Percentiles rank a stretch among this genome's conserved stretches.
These are phyloP conservation scores for Groenewaldozyma sp. DNA, from an alignment of 1,139 yeast genomes.

Conservation along the genomic window DNA sequence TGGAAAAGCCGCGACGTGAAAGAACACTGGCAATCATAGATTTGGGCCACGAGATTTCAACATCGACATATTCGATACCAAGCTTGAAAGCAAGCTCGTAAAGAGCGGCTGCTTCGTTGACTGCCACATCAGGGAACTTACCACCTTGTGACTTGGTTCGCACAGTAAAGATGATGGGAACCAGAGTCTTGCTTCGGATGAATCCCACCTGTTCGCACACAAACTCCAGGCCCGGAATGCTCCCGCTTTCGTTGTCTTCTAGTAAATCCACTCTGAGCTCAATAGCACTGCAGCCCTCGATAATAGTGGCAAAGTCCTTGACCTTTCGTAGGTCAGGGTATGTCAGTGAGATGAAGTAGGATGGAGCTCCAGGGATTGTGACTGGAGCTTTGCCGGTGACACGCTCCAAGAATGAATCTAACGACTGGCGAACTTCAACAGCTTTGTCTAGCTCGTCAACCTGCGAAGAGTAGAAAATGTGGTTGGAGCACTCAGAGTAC, in stretches of 20 bases:
- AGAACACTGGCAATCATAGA: slow-evolving; percentile 31
- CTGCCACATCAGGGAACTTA: slow-evolving; percentile 50
- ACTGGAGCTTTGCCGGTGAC: slow-evolving; percentile 50
- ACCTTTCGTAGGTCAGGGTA: slow-evolving; percentile 38
- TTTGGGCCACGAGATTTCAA: slow-evolving; percentile 43
- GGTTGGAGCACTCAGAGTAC: slow-evolving; percentile 76
- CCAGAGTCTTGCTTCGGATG: slow-evolving; percentile 51
- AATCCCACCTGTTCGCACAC: slow-evolving; percentile 69
- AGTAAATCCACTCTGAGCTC: slow-evolving; percentile 76
- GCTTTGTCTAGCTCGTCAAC: slow-evolving; percentile 52
- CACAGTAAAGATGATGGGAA: slow-evolving; percentile 77
- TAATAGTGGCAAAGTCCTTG: slow-evolving; percentile 42
- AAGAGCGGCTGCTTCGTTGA: slow-evolving; percentile 41
- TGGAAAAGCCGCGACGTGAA: slow-evolving; percentile 48
- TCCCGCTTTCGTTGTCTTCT: slow-evolving; percentile 33
- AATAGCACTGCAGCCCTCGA: slow-evolving; percentile 66
- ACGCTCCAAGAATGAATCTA: slow-evolving; percentile 47
- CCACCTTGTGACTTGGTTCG: slow-evolving; percentile 82
- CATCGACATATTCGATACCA: slow-evolving; percentile 43
- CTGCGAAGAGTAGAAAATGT: slow-evolving; percentile 64
- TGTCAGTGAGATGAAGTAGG: slow-evolving; percentile 68
- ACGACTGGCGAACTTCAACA: slow-evolving; percentile 47
- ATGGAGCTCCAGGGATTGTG: slow-evolving; percentile 43
- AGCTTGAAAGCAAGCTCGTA: slow-evolving; percentile 58
- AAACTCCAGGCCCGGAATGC: slow-evolving; percentile 31